Conservation (phyloP, 805 yeast species). For the Sugiyamaella smithiae region DNA sequence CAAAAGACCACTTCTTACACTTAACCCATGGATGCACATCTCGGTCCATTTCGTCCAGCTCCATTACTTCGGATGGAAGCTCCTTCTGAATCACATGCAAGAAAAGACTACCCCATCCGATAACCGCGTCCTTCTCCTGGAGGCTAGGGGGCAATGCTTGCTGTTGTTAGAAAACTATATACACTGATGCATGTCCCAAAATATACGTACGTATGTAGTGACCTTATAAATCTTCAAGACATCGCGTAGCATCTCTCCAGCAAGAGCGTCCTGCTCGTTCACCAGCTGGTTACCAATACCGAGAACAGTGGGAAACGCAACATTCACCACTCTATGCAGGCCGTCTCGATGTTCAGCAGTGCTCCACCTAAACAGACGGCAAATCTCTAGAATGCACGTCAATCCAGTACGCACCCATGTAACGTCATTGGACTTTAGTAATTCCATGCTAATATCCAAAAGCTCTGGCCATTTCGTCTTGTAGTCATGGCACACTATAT, state of each 20-base stretch:
- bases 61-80: conserved; percentile 52
- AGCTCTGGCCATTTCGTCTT: conserved; percentile 56
- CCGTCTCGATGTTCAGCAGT: conserved; percentile 51
- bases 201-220: conserved; percentile 44
- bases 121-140: conserved; percentile 50
- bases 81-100: conserved; percentile 60
- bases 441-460: conserved; percentile 43
- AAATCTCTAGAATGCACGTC: conserved; percentile 64
- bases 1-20: conserved; percentile 85
- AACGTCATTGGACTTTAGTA: conserved; percentile 46
- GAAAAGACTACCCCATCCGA: conserved; percentile 76
- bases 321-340: conserved; percentile 52
- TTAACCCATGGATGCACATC: conserved; percentile 61
- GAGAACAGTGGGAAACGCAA: conserved; percentile 64
- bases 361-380: conserved; percentile 69
- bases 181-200: neutral
- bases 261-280: conserved; percentile 39
- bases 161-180: conserved; percentile 29
- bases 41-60: conserved; percentile 52
- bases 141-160: conserved; percentile 66
- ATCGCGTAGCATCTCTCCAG: conserved; percentile 73
- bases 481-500: conserved; percentile 51
- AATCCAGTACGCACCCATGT: conserved; percentile 63
- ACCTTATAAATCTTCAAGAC: conserved; percentile 76
- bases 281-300: conserved; percentile 59